phyloP scores from a whole-genome alignment of 495 filamentous ascomycete species.

The Neurospora tetraspora region DNA sequence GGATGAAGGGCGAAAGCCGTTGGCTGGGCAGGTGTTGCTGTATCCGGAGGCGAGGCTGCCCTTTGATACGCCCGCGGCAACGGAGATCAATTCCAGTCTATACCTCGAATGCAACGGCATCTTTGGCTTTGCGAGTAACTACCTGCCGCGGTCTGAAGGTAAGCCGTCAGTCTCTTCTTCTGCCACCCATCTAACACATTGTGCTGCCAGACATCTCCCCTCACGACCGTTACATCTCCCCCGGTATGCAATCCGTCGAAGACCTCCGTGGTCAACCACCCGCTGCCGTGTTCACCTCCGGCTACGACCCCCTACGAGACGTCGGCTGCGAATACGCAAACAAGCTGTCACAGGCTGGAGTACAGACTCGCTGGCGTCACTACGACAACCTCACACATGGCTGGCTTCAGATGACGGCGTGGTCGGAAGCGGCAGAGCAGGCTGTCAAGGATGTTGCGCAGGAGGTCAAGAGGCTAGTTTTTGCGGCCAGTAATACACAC shows the following conservation, averaged over 20 bases:
- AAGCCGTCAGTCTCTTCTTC: neutral
- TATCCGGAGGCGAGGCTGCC: conserved; percentile 29
- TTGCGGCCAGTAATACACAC: neutral
- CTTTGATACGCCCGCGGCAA: conserved; percentile 25
- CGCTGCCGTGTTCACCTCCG: conserved; percentile 24
- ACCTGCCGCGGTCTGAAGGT: conserved; percentile 19
- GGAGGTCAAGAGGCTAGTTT: neutral
- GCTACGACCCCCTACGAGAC: conserved; percentile 30
- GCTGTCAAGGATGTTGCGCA: conserved; percentile 3
- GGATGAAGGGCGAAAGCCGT: conserved; percentile 12
- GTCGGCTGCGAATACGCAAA: conserved; percentile 27
- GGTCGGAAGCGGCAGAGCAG: conserved; percentile 20
- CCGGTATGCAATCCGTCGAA: conserved; percentile 11
- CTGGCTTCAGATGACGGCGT: conserved; percentile 29
- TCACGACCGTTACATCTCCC: conserved; percentile 12
- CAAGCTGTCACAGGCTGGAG: conserved; percentile 24
- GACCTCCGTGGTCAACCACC: conserved; percentile 13
- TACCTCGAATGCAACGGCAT: conserved; percentile 32
- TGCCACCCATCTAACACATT: neutral
- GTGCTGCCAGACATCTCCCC: conserved; percentile 3
- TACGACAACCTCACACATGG: conserved; percentile 23
- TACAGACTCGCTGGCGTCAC: conserved; percentile 21
- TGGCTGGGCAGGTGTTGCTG: conserved; percentile 23
- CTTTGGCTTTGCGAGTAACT: conserved; percentile 28
- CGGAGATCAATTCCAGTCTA: conserved; percentile 24